Conservation (phyloP, 129 eudicot species). For the carrot (Daucus carota) region DH1_v3.0 NC_030386.2:33271501-33272000, state of each 20-base stretch:
- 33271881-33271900: conserved; percentile 9
- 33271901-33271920: not conserved
- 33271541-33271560: not conserved
- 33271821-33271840: conserved; percentile 79
- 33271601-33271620: not conserved
- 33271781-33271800: conserved; percentile 70
- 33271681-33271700: not conserved
- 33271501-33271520: not conserved
- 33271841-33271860: conserved; percentile 68
- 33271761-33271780: not conserved
- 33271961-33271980: conserved; percentile 27
- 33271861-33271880: conserved; percentile 63
- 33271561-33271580: not conserved
- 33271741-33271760: not conserved
- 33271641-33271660: not conserved
- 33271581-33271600: not conserved
- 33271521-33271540: not conserved
- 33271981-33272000: conserved; percentile 65
- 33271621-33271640: not conserved
- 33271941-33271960: not conserved
- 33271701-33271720: not conserved
- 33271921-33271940: not conserved
- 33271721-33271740: not conserved
- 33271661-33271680: not conserved
- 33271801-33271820: conserved; percentile 79